Base-by-base conservation (phyloP, 2,329 filamentous ascomycete genomes). In the Fusarium torulosum region DNA sequence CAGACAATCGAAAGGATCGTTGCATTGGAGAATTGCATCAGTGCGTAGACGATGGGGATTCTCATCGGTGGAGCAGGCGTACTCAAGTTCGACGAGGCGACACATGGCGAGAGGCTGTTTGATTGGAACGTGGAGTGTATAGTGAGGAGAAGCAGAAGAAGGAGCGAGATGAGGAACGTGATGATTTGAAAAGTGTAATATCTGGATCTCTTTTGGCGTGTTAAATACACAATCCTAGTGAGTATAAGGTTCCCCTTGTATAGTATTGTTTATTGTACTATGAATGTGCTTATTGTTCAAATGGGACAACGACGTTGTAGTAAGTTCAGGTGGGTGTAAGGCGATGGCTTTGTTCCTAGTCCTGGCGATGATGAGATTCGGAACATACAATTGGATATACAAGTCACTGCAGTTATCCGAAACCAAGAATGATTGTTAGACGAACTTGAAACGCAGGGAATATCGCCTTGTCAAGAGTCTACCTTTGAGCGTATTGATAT, bases 71-170 rank as follows among this genome's bases (percentile, higher is more conserved):
- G 50, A 68, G 23, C 65, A 68, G 17, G 35, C n/a, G 15, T 50
- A 67, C 13, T 67, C 59, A 9, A 68, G 38, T 42, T 53, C 52
- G 21, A 65, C 23, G 9, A 51, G 31, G 19, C 19, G 50, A 11
- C 64, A 67, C 65, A 67, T 68, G 7, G 21, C 46, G 59, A 19
- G 4, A 4, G 3, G 15, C 25, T 7, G 15, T 20, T 11, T 14
- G 6, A 37, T 20, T 19, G 9, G 29, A 15, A 3, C 14, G 6
- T 15, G 14, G 14, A 15, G 14, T 14, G 6, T 33, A 14, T 33
- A 15, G 14, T 33, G 5, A 15, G 14, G 21, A 44, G 17, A 10
- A 27, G 17, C 20, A 21, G 17, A 27, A 25, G 15, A 17, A 33
- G 27, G 11, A 29, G 27, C 27, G 27, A 10, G 27, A 29, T 29